Evolutionary conservation across 139 green algal species (phyloP).

Genomic region (Micromonas pusilla): DNA sequence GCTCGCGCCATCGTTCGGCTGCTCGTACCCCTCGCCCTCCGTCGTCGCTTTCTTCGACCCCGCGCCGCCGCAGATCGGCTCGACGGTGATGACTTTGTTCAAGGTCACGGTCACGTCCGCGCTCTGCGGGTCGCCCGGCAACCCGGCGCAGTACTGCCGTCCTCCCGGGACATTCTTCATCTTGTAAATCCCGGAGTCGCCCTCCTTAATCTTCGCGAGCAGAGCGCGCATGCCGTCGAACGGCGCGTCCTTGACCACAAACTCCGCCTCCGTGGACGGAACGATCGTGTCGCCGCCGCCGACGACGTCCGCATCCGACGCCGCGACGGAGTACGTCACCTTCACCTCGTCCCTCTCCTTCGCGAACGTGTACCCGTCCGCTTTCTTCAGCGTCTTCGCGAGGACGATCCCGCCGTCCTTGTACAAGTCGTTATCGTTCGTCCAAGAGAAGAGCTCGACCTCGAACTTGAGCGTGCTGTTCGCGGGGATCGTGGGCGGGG

Average conservation of each 20-base stretch:
- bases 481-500: constrained; percentile 78
- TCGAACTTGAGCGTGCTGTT: constrained; percentile 92
- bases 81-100: constrained; percentile 25
- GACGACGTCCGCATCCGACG: neutral
- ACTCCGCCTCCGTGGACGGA: neutral
- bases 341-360: constrained; percentile 41
- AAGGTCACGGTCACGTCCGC: constrained; percentile 1
- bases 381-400: constrained; percentile 36
- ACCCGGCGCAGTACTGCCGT: neutral
- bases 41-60: constrained; percentile 76
- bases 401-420: constrained; percentile 23
- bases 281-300: neutral
- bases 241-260: neutral
- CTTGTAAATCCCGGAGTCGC: neutral
- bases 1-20: constrained; percentile 62
- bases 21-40: constrained; percentile 59
- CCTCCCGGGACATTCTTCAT: neutral
- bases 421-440: constrained; percentile 38
- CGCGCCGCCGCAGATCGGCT: constrained; percentile 54
- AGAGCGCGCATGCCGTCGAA: neutral
- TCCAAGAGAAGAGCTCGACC: constrained; percentile 55
- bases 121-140: neutral
- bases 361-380: constrained; percentile 37
- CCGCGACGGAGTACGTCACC: constrained; percentile 17
- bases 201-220: constrained; percentile 17